Base-by-base conservation (phyloP, 1,284 basidiomycete genomes). In the Gymnopus androsaceus region DNA sequence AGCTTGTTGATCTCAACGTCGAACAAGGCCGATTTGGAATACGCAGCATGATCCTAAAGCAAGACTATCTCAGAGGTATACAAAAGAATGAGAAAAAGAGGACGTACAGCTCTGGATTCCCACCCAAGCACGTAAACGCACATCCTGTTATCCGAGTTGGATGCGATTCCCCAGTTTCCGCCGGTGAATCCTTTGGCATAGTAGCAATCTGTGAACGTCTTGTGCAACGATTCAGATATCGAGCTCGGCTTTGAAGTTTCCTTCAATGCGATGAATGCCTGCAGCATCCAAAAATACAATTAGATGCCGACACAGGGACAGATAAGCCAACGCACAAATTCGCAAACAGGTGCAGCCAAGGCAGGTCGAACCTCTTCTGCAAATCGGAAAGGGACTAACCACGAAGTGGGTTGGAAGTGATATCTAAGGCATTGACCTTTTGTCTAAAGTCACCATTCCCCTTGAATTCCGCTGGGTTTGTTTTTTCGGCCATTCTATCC, bases 161-260 rank as follows among this genome's bases (percentile, higher is more conserved):
- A 30, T 14, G 52, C 52, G 28, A 54, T 47, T 23, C 52, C 52
- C 52, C 52, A 54, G 14, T 47, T 54, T 11, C 52, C 52, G 28
- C 52, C 52, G 3, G 33, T 54, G 23, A 54, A 54, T 23, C 52
- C 52, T 7, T 19, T 27, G 4, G 52, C 44, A 14, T 38, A 40
- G 40, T 54, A 54, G n/a, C 52, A 54, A 40, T 54, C 52, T 14
- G 52, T 47, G 27, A 54, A 54, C 3, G 52, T 54, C 12, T 47
- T 46, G 44, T 54, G 52, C 25, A 54, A 21, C 4, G 52, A 47
- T 12, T 54, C 33, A 30, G 37, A 45, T 6, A 54, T 38, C 25
- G 34, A n/a, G 4, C 9, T 44, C 4, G 52, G 36, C 15, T 40
- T 54, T 5, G 52, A 37, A 28, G n/a, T 38, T 34, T 54, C 52